Percentiles rank a stretch among this genome's conserved stretches.
These are phyloP conservation scores for Poronia punctata DNA, from an alignment of 495 filamentous ascomycete species.

Conservation along the genomic window DNA sequence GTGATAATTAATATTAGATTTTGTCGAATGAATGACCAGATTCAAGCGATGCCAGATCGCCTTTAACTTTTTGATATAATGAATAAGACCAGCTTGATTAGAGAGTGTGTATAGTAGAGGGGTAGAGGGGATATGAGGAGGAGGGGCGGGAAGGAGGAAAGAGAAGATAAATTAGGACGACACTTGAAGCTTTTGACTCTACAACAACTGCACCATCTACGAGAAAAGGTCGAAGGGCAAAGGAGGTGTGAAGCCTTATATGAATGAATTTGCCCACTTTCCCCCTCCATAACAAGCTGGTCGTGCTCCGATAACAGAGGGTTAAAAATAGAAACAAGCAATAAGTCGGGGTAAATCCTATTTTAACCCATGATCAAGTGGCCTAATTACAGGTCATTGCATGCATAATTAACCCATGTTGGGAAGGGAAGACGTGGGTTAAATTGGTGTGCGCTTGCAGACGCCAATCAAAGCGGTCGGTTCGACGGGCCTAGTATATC, in stretches of 20 bases:
- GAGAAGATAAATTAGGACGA: conserved; percentile 37
- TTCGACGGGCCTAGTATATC: conserved; percentile 29
- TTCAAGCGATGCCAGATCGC: conserved; percentile 49
- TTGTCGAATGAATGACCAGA: conserved; percentile 43
- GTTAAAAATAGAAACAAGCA: conserved; percentile 32
- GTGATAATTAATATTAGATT: conserved; percentile 37
- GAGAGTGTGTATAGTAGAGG: too few species aligned
- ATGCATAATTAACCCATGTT: conserved; percentile 28
- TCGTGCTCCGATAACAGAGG: conserved; percentile 20
- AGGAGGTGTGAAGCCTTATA: conserved; percentile 45
- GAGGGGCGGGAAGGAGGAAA: conserved; percentile 16
- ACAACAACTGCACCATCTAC: conserved; percentile 20
- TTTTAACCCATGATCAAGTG: conserved; percentile 26
- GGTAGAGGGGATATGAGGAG: conserved; percentile 12
- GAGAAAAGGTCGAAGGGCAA: conserved; percentile 28
- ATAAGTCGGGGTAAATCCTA: conserved; percentile 27
- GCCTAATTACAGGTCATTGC: conserved; percentile 28
- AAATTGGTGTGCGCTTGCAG: conserved; percentile 35
- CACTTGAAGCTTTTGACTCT: conserved; percentile 39
- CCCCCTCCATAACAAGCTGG: conserved; percentile 21
- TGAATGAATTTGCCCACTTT: conserved; percentile 28
- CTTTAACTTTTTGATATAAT: conserved; percentile 34
- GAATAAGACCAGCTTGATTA: too few species aligned
- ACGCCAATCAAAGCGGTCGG: conserved; percentile 35
- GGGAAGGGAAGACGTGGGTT: conserved; percentile 22